These are phyloP conservation scores for Colletotrichum noveboracense DNA, from an alignment of 2,329 filamentous ascomycete species.

Conservation along the genomic window DNA sequence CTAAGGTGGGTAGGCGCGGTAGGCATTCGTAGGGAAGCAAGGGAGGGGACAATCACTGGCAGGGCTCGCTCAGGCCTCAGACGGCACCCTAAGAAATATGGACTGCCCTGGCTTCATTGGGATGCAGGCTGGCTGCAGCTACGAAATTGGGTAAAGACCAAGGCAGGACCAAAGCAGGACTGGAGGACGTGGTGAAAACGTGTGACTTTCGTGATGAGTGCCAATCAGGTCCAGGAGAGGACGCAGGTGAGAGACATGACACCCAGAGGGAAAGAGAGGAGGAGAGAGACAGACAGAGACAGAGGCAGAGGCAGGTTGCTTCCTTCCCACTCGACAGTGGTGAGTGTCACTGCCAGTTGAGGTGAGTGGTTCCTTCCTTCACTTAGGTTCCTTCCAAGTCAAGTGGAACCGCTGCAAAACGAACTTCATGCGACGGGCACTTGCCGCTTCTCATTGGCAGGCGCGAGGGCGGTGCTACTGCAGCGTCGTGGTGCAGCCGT, in stretches of 20 bases:
- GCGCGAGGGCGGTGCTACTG: conserved; percentile 1
- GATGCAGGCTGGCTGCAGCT: not conserved
- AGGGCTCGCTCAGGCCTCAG: not conserved
- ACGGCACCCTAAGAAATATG: not conserved
- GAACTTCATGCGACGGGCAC: conserved; percentile 4
- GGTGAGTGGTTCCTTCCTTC: not conserved
- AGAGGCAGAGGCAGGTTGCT: not conserved
- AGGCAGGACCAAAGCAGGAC: not conserved
- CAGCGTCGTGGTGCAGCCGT: not conserved
- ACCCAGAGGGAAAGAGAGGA: not conserved
- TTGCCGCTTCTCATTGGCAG: not conserved
- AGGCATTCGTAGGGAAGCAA: not conserved
- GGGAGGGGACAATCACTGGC: not conserved
- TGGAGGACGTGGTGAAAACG: conserved; percentile 12
- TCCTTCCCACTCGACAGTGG: not conserved
- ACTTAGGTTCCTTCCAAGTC: not conserved
- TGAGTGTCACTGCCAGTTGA: not conserved
- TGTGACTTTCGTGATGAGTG: conserved; percentile 1
- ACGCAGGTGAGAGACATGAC: not conserved
- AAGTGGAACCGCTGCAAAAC: not conserved
- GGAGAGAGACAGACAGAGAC: not conserved
- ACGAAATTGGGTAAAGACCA: not conserved
- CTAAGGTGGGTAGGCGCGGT: not conserved
- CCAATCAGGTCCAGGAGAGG: not conserved
- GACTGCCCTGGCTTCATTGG: not conserved